Percentiles rank a stretch among this genome's conserved stretches.
Evolutionary conservation across 495 filamentous ascomycete species (phyloP).

Genomic region (Aspergillus biplanus): DNA sequence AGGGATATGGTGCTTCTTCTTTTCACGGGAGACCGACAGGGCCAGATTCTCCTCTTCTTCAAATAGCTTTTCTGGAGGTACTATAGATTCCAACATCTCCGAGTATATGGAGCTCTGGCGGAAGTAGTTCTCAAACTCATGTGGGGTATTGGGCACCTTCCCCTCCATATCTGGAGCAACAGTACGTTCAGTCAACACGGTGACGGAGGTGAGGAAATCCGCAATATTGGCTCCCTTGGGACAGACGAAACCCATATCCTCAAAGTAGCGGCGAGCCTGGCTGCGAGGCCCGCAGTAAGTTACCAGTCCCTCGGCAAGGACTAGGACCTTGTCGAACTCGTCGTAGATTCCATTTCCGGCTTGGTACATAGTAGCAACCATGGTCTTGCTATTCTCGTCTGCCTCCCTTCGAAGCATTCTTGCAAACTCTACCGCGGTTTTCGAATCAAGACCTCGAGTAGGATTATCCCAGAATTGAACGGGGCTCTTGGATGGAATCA

Average conservation of each 20-base stretch:
- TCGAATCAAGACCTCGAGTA: constrained; percentile 77
- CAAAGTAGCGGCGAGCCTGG: constrained; percentile 68
- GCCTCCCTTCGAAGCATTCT: constrained; percentile 68
- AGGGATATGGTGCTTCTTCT: constrained; percentile 55
- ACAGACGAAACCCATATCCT: constrained; percentile 71
- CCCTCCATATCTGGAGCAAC: constrained; percentile 66
- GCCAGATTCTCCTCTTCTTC: constrained; percentile 47
- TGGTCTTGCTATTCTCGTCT: constrained; percentile 66
- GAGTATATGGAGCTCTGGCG: constrained; percentile 67
- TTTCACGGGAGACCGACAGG: constrained; percentile 50
- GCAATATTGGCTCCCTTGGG: constrained; percentile 72
- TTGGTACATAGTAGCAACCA: constrained; percentile 80
- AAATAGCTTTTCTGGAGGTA: constrained; percentile 46
- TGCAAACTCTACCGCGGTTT: constrained; percentile 80
- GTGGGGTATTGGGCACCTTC: constrained; percentile 68
- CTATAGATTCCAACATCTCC: constrained; percentile 67
- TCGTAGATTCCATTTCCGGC: constrained; percentile 78
- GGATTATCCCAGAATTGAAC: constrained; percentile 89
- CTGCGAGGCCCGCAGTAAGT: constrained; percentile 73
- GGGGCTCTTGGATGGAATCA: constrained; percentile 46
- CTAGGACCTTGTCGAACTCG: constrained; percentile 75
- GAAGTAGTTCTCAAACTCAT: constrained; percentile 75
- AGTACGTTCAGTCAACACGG: constrained; percentile 68
- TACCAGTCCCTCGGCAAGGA: constrained; percentile 78
- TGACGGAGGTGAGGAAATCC: constrained; percentile 81